Evolutionary conservation across 257 asterid genomes (phyloP).

Genomic region (Leptodermis oblonga): DNA sequence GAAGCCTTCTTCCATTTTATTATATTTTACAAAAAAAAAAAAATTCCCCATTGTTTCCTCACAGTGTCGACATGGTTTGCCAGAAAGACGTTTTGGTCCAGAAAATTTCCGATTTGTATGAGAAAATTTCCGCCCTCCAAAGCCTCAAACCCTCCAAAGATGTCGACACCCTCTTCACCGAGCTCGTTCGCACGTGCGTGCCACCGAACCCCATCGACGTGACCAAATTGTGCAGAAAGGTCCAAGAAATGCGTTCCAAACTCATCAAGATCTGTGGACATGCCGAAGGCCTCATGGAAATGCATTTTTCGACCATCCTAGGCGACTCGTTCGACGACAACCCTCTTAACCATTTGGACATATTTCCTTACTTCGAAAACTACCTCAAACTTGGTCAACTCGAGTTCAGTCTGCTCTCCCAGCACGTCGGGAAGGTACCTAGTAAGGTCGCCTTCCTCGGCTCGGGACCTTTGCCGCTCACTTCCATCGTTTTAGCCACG

Average conservation of each 20-base stretch:
- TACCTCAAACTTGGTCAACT: slow-evolving; percentile 67
- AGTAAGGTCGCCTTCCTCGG: slow-evolving; percentile 62
- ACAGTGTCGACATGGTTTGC: slow-evolving; percentile 72
- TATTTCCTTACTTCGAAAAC: slow-evolving; percentile 69
- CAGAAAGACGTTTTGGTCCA: slow-evolving; percentile 60
- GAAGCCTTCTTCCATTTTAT: too few relatives aligned
- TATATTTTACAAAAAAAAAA: too few relatives aligned
- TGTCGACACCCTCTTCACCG: slow-evolving; percentile 64
- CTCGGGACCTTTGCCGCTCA: slow-evolving; percentile 88
- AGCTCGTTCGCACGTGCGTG: slow-evolving; percentile 66
- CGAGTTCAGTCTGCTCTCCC: slow-evolving; percentile 53
- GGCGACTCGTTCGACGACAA: slow-evolving; percentile 29
- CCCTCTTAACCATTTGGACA: slow-evolving; percentile 59
- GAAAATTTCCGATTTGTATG: slow-evolving; percentile 47
- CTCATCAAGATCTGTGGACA: slow-evolving; percentile 64
- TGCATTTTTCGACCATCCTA: slow-evolving; percentile 54
- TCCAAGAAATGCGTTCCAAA: slow-evolving; percentile 53
- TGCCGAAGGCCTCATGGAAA: slow-evolving; percentile 75
- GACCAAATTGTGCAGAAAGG: slow-evolving; percentile 47
- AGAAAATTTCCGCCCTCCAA: slow-evolving; percentile 52
- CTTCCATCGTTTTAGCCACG: slow-evolving; percentile 74
- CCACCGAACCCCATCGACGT: slow-evolving; percentile 84
- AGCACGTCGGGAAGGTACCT: slow-evolving; percentile 32
- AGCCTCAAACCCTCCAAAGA: slow-evolving; percentile 58
- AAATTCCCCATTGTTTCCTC: slow-evolving; percentile 7